These are phyloP conservation scores for Lagenidium giganteum DNA, from an alignment of 352 stramenopile genomes.

Conservation along the genomic window DNA sequence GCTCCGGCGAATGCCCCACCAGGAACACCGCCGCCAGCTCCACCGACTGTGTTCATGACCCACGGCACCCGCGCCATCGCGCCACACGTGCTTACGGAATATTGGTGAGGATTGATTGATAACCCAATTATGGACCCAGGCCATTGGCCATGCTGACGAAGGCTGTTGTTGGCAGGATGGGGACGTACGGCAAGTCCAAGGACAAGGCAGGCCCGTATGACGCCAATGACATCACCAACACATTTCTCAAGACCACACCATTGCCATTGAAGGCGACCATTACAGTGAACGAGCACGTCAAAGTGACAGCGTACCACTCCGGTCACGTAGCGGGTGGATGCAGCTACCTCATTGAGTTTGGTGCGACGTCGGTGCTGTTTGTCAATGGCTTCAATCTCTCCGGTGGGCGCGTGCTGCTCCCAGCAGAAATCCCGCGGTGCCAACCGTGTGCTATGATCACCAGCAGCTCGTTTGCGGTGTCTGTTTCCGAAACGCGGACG, in stretches of 20 bases:
- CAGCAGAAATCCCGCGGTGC: slow-evolving; percentile 48
- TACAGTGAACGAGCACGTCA: slow-evolving; percentile 45
- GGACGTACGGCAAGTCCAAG: slow-evolving; percentile 27
- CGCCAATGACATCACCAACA: slow-evolving; percentile 33
- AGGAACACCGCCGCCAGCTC: slow-evolving; percentile 9
- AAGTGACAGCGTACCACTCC: slow-evolving; percentile 62
- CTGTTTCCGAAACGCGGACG: slow-evolving; percentile 67
- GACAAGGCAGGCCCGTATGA: slow-evolving; percentile 38
- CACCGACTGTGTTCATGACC: slow-evolving; percentile 47
- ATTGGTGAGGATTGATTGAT: slow-evolving; percentile 25
- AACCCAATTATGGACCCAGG: neutral
- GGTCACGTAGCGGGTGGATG: slow-evolving; percentile 67
- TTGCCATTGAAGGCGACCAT: slow-evolving; percentile 39
- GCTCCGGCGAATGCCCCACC: slow-evolving; percentile 8
- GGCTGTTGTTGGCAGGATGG: slow-evolving; percentile 19
- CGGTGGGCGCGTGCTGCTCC: slow-evolving; percentile 52
- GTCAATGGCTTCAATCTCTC: slow-evolving; percentile 67
- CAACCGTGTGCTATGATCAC: slow-evolving; percentile 47
- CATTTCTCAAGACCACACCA: slow-evolving; percentile 39
- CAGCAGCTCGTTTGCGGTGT: slow-evolving; percentile 58
- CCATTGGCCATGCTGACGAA: neutral
- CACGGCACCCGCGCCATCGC: slow-evolving; percentile 60
- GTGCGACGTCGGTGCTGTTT: slow-evolving; percentile 44
- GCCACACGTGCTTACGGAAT: slow-evolving; percentile 52
- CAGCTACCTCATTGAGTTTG: slow-evolving; percentile 58